Evolutionary conservation across 2,329 filamentous ascomycete genomes (phyloP).

Genomic region (Colletotrichum camelliae): DNA sequence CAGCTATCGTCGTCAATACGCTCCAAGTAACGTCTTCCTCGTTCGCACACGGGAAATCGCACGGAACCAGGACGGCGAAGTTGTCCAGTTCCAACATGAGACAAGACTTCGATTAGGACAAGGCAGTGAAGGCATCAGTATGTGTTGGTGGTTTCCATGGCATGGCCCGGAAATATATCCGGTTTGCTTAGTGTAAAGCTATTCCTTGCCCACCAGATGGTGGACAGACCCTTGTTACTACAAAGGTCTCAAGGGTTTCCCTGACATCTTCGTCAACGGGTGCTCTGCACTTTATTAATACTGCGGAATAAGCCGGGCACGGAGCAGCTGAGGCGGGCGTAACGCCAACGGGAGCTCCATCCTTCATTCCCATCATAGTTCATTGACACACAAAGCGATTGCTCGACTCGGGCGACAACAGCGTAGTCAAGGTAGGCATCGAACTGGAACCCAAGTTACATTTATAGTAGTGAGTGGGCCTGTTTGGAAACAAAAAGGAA

Average conservation of each 20-base stretch:
- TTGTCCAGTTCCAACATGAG: background rate
- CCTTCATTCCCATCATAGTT: rapidly evolving
- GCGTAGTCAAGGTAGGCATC: no score
- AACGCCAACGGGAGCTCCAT: background rate
- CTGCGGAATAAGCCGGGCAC: background rate
- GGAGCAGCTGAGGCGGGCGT: background rate
- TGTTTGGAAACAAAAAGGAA: background rate
- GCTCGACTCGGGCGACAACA: background rate
- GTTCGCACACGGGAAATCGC: no score
- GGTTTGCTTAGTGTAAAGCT: background rate
- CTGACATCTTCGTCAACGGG: background rate
- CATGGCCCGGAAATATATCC: background rate
- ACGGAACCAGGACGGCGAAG: no score
- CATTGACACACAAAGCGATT: background rate
- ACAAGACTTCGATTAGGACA: background rate
- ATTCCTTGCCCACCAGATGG: background rate
- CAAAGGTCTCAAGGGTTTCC: rapidly evolving
- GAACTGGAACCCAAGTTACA: no score
- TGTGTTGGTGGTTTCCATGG: background rate
- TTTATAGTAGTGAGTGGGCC: rapidly evolving
- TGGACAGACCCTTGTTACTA: background rate
- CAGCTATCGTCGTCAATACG: no score
- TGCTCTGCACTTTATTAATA: background rate
- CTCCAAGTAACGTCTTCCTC: no score
- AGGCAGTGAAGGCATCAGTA: background rate